Base-by-base conservation (phyloP, 2,329 filamentous ascomycete genomes). In the Calonectria pauciramosa region DNA sequence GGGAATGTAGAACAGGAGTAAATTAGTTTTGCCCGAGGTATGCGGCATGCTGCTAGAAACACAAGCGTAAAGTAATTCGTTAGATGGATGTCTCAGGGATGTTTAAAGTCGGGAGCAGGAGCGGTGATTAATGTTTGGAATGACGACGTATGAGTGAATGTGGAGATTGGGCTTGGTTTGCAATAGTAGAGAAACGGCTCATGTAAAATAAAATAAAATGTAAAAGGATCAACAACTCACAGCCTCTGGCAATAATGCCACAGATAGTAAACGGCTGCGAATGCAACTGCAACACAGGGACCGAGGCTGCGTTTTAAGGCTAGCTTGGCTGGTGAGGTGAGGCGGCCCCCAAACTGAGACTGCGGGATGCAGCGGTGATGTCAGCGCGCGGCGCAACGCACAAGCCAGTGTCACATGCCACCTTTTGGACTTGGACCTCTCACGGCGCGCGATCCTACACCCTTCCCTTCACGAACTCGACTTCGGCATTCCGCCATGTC, bases 401-500 rank as follows among this genome's bases (percentile, higher is more conserved):
- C 60, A 64, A 64, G 60, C 60, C 60, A 44, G 63, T 68, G 71
- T 73, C 71, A 73, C 71, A 73, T 73, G 71, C 65, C 71, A 73
- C 71, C 51, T 65, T 28, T 38, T 36, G 32, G 51, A 67, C 36
- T 38, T 60, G 32, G n/a, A 38, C 56, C 56, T 60, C 34, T 60
- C 56, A 47, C 32, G 23, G 32, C 6, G 23, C 56, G 32, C 56
- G 56, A 60, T 38, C 32, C 56, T 38, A 68, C 59, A 51, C 65
- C 38, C 49, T 47, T 44, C 18, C 44, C 44, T 23, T 44, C 2
- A 32, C 44, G n/a, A 34, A 52, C 18, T 49, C 36, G n/a, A n/a
- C n/a, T n/a, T 60, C 23, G 66, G 70, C 68, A 73, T 70, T 60
- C 59, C 69, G 73, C 52, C 60, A 80, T 81, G 79, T 77, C 76